A percentile compares a stretch with the other conserved stretches of the same genome.
These are phyloP conservation scores for Solanum pennellii DNA, from an alignment of 257 asterid species.

Conservation along the genomic window DNA sequence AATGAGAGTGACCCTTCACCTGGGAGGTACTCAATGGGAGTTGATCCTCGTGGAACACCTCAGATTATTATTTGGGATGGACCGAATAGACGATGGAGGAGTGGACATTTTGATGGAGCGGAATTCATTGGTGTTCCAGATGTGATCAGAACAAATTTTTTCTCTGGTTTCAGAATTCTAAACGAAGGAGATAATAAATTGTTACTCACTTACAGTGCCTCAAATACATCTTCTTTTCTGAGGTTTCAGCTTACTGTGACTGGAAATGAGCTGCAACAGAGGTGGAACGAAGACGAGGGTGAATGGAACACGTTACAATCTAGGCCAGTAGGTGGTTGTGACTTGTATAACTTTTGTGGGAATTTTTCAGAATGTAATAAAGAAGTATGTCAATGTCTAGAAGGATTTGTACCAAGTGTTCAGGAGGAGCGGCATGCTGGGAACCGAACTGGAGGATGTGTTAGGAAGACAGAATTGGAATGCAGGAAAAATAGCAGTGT, in stretches of 20 bases:
- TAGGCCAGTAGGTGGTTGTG: constrained; percentile 44
- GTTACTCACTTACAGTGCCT: constrained; percentile 23
- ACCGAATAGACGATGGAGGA: constrained; percentile 51
- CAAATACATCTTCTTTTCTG: constrained; percentile 14
- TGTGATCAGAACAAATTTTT: constrained; percentile 9
- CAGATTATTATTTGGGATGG: constrained; percentile 80
- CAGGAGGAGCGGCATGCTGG: constrained; percentile 32
- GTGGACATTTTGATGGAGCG: constrained; percentile 54
- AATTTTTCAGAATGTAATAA: constrained; percentile 35
- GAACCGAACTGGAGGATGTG: constrained; percentile 54
- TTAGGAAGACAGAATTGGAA: constrained; percentile 26
- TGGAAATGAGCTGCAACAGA: constrained; percentile 38
- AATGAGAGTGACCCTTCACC: constrained; percentile 45
- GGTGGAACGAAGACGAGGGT: constrained; percentile 18
- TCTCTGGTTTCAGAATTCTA: constrained; percentile 36
- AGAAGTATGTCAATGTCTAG: constrained; percentile 36
- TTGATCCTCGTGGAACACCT: constrained; percentile 62
- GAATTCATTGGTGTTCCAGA: constrained; percentile 40
- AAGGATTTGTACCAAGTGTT: constrained; percentile 43
- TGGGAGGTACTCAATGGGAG: constrained; percentile 51
- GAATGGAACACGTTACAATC: constrained; percentile 34
- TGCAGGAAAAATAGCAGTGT: constrained; percentile 17
- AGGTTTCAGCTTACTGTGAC: constrained; percentile 27
- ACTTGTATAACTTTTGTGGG: constrained; percentile 50
- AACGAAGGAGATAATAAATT: background rate